Evolutionary conservation across 2,329 filamentous ascomycete genomes (phyloP).

Genomic region (Bipolaris sorokiniana): DNA sequence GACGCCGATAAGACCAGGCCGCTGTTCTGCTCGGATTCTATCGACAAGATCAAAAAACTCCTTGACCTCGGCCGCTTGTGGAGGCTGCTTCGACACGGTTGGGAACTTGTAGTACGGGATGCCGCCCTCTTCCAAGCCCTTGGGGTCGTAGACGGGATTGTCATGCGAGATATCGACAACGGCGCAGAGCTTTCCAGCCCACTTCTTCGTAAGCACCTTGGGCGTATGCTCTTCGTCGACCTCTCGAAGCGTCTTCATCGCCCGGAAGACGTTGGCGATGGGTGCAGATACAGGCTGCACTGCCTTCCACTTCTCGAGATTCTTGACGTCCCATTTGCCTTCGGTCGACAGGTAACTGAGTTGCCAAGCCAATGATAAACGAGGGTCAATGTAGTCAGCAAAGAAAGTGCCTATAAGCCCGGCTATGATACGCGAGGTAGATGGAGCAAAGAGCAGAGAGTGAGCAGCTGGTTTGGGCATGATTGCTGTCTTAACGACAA

Average conservation of each 20-base stretch:
- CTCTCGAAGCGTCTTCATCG: conserved; percentile 91
- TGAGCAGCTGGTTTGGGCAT: conserved; percentile 81
- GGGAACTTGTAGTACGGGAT: conserved; percentile 76
- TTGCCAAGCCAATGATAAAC: conserved; percentile 87
- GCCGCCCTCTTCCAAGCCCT: conserved; percentile 53
- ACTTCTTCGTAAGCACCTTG: conserved; percentile 69
- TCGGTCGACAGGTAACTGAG: conserved; percentile 84
- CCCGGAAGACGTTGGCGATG: conserved; percentile 81
- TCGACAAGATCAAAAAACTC: conserved; percentile 67
- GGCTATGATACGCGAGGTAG: conserved; percentile 75
- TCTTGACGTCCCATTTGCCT: conserved; percentile 98
- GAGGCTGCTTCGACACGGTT: conserved; percentile 90
- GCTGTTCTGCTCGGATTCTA: conserved; percentile 38
- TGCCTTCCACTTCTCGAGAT: conserved; percentile 86
- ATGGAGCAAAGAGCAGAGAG: conserved; percentile 80
- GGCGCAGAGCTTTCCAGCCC: conserved; percentile 71
- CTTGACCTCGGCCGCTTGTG: conserved; percentile 65
- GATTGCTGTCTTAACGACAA: conserved; percentile 69
- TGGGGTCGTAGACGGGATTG: conserved; percentile 84
- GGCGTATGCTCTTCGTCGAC: conserved; percentile 85
- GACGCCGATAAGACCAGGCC: conserved; percentile 68
- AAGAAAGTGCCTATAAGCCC: conserved; percentile 86
- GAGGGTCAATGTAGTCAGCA: conserved; percentile 72
- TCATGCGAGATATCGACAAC: conserved; percentile 93
- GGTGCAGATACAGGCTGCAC: conserved; percentile 77